Evolutionary conservation across 257 asterid species (phyloP), one percentile per base, ranked within the genome.

Genomic region (Solanum boliviense): DNA sequence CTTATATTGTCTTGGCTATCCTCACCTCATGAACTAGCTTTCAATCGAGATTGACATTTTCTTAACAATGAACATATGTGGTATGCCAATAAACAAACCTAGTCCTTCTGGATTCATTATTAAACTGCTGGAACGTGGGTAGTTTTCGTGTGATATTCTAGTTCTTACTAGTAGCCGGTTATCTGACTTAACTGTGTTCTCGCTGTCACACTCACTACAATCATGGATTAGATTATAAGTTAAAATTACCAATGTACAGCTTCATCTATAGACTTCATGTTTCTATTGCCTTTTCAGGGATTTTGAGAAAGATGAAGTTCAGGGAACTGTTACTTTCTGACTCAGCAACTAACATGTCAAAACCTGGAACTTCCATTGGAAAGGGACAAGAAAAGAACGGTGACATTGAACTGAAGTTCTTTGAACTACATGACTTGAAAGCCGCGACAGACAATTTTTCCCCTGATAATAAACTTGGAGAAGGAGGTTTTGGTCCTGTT

Each of bases 401-500:
- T 79, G 27, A 44, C 65, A 79, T 44, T 15, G 84, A 79, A 25
- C 62, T 79, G 38, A 79, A 25, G 84, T 79, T 79, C 85, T 81
- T 81, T 46, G 67, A 81, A 81, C 48, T 46, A 27, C 39, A 10
- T 15, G 85, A 81, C 84, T 38, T 90, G 76, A 60, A 41, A 10
- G 75, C 81, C 4, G 87, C 87, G 20, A 89, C 91, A 27, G 65
- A 82, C 81, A 67, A 90, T 83, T 90, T 90, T 87, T 87, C 89
- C 35, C 31, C 10, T 38, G 82, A 41, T 32, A 88, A 87, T 62
- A 90, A 88, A 72, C 88, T 91, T 8, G 93, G 93, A 78, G 91
- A 89, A 87, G 93, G 93, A 36, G 93, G 91, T 60, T 91, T 91
- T 88, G 93, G 91, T 29, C 88, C 88, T 83, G 93, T 88, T 89